Conservation (phyloP, 73 alveolate genomes). For the Paramecium caudatum region DNA sequence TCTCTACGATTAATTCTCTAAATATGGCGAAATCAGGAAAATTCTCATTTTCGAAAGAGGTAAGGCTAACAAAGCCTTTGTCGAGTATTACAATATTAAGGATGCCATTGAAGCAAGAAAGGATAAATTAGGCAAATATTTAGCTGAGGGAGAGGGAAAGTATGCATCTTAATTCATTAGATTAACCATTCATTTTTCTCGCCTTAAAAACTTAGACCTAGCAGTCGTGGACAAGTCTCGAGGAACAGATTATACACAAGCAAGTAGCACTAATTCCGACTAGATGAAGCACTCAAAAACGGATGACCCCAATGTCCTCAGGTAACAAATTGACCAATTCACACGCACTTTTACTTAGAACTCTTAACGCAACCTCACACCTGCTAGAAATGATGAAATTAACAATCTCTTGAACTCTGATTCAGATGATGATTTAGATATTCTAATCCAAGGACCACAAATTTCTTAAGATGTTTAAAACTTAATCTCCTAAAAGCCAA, state of each 20-base stretch:
- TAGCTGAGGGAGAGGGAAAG: conserved; percentile 43
- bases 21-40: conserved; percentile 54
- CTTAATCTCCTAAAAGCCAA: conserved; percentile 36
- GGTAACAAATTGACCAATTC: conserved; percentile 11
- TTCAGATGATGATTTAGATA: conserved; percentile 1
- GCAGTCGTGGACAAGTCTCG: conserved; percentile 66
- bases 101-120: conserved; percentile 62
- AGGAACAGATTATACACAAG: conserved; percentile 63
- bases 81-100: conserved; percentile 24
- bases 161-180: background rate
- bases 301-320: conserved; percentile 17
- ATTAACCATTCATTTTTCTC: conserved; percentile 58
- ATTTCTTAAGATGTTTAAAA: conserved; percentile 39
- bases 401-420: conserved; percentile 9
- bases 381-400: conserved; percentile 32
- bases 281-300: conserved; percentile 18
- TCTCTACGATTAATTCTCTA: background rate
- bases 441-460: conserved; percentile 7
- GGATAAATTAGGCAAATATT: conserved; percentile 18
- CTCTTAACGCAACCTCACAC: conserved; percentile 39
- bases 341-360: conserved; percentile 17
- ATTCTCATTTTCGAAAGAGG: conserved; percentile 66
- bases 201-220: conserved; percentile 41
- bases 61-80: conserved; percentile 62
- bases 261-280: conserved; percentile 53